Percentiles rank a stretch among this genome's conserved stretches.
phyloP scores from a whole-genome alignment of 2,329 filamentous ascomycete genomes.

The Talaromyces sp. region DNA sequence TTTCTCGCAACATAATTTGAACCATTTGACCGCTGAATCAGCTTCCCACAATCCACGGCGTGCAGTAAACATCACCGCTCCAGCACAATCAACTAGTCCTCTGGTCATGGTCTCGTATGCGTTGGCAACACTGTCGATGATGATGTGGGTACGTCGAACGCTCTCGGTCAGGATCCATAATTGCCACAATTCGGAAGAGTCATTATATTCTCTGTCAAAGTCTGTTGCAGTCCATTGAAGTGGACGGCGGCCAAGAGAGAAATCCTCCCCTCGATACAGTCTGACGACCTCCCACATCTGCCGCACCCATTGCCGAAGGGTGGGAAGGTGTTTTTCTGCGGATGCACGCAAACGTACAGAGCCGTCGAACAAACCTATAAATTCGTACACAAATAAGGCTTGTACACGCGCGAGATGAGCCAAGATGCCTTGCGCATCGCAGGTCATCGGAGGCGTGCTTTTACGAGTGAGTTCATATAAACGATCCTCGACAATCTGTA shows the following conservation, averaged over 20 bases:
- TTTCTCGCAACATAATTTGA: not conserved
- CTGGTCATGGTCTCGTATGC: not conserved
- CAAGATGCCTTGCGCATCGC: not conserved
- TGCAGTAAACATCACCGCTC: not conserved
- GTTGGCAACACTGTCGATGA: constrained; percentile 3
- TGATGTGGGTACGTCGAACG: constrained; percentile 7
- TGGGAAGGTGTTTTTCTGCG: not conserved
- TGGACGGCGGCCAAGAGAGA: not conserved
- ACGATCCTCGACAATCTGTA: not conserved
- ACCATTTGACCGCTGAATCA: constrained; percentile 2
- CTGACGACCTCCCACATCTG: not conserved
- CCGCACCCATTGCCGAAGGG: not conserved
- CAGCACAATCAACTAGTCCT: not conserved
- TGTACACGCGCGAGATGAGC: not conserved
- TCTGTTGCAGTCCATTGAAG: not conserved
- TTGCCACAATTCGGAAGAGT: constrained; percentile 3
- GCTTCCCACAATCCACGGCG: constrained; percentile 3
- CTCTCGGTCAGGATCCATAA: constrained; percentile 12
- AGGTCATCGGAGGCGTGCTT: not conserved
- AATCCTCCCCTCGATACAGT: not conserved
- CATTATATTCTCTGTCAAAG: not conserved
- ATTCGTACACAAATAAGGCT: not conserved
- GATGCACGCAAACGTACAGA: not conserved
- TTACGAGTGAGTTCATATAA: not conserved
- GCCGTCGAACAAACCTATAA: not conserved